Conservation (phyloP, 352 stramenopile genomes). For the Paralagenidium karlingii region DNA sequence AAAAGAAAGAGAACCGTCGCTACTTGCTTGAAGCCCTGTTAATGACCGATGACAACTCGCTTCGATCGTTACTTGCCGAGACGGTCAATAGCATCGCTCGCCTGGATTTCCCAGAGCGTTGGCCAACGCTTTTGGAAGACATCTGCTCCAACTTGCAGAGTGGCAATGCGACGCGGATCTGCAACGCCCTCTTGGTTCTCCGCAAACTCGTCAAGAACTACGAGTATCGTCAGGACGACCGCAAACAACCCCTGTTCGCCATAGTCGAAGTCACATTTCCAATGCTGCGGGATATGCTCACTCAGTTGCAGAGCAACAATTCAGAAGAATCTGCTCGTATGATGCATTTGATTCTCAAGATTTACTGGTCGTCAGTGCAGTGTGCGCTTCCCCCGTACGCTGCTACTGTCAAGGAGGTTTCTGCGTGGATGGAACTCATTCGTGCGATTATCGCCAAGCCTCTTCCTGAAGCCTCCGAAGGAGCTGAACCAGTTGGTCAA, state of each 20-base stretch:
- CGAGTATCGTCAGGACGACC: conserved; percentile 93
- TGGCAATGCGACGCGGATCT: conserved; percentile 73
- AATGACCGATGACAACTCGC: conserved; percentile 80
- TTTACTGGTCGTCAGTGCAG: conserved; percentile 96
- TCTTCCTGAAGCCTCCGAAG: conserved; percentile 80
- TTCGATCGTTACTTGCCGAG: conserved; percentile 89
- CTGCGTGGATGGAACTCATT: conserved; percentile 90
- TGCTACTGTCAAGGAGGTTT: conserved; percentile 74
- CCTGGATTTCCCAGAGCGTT: conserved; percentile 91
- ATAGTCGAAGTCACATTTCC: conserved; percentile 90
- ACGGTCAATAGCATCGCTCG: conserved; percentile 90
- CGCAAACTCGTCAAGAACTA: conserved; percentile 97
- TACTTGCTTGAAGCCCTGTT: conserved; percentile 73
- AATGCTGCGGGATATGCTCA: conserved; percentile 87
- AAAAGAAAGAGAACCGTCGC: conserved; percentile 54
- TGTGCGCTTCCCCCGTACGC: conserved; percentile 85
- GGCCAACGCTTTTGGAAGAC: conserved; percentile 85
- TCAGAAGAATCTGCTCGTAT: conserved; percentile 90
- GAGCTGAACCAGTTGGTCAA: conserved; percentile 72
- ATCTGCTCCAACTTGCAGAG: conserved; percentile 85
- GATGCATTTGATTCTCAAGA: conserved; percentile 93
- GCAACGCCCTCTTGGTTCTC: conserved; percentile 88
- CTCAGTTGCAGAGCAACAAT: conserved; percentile 60
- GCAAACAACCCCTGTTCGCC: conserved; percentile 58
- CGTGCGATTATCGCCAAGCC: conserved; percentile 81